These are phyloP conservation scores for Metarhizium sp. DNA, from an alignment of 2,329 filamentous ascomycete genomes.

Conservation along the genomic window DNA sequence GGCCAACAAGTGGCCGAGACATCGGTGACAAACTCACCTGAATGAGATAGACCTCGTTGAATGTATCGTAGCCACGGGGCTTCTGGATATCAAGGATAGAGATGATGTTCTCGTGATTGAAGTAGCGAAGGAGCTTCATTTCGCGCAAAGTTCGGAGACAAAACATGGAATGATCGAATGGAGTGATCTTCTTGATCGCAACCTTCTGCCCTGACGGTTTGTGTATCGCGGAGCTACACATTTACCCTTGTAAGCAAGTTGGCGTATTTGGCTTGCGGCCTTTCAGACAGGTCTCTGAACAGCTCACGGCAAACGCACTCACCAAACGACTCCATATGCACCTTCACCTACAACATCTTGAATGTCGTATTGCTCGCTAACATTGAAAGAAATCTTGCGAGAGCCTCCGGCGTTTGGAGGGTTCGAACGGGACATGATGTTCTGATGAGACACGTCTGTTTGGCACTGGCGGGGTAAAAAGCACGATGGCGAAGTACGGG, in stretches of 20 bases:
- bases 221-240: slow-evolving; percentile 78
- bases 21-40: slow-evolving; percentile 54
- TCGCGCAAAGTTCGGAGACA: slow-evolving; percentile 91
- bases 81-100: slow-evolving; percentile 99
- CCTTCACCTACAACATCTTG: slow-evolving; percentile 98
- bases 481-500: not conserved
- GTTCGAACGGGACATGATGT: slow-evolving; percentile 46
- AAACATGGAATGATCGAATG: slow-evolving; percentile 99
- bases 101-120: slow-evolving; percentile 99
- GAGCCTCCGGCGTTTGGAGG: slow-evolving; percentile 52
- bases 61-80: slow-evolving; percentile 88
- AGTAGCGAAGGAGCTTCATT: slow-evolving; percentile 98
- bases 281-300: not conserved
- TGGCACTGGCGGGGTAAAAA: not conserved
- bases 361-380: slow-evolving; percentile 98
- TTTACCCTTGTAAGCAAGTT: not conserved
- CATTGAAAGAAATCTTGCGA: slow-evolving; percentile 98
- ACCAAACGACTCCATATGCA: slow-evolving; percentile 98
- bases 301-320: slow-evolving; percentile 27
- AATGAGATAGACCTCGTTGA: slow-evolving; percentile 97
- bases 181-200: slow-evolving; percentile 99
- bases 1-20: not conserved
- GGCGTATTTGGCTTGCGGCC: not conserved
- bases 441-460: not conserved
- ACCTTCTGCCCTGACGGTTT: slow-evolving; percentile 98